Evolutionary conservation across 1,284 basidiomycete genomes (phyloP).

Genomic region (Mycena citricolor): DNA sequence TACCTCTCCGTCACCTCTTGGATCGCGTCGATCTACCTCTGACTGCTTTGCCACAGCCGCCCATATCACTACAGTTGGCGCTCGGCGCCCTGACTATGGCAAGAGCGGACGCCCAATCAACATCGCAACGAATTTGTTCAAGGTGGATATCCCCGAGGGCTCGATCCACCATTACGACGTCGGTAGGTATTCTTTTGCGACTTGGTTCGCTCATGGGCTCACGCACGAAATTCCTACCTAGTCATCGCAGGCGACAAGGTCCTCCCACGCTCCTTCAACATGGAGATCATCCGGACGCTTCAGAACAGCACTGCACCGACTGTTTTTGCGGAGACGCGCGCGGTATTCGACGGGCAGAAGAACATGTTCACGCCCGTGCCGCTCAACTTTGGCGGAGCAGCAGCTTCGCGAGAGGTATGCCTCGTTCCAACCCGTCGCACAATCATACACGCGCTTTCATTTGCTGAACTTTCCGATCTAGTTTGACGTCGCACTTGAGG

Average conservation of each 20-base stretch:
- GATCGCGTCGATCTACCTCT: no score
- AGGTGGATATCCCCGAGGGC: constrained; percentile 31
- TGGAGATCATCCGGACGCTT: constrained; percentile 40
- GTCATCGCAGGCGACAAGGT: constrained; percentile 40
- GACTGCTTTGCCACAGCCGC: constrained; percentile 18
- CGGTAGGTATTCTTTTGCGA: background rate
- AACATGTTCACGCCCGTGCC: constrained; percentile 43
- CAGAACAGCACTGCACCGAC: constrained; percentile 36
- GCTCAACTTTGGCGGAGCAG: constrained; percentile 36
- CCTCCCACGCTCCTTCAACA: constrained; percentile 39
- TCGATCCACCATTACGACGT: constrained; percentile 49
- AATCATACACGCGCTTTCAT: background rate
- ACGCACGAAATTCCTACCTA: constrained; percentile 10
- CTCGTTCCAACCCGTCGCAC: constrained; percentile 20
- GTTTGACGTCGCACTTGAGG: constrained; percentile 21
- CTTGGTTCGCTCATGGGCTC: constrained; percentile 6
- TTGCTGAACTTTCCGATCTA: background rate
- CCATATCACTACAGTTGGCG: constrained; percentile 39
- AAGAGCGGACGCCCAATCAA: constrained; percentile 31
- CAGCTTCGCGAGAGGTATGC: constrained; percentile 24
- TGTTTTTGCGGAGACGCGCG: constrained; percentile 39
- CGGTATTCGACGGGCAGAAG: constrained; percentile 52
- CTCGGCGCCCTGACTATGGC: constrained; percentile 34
- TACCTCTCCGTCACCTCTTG: no score
- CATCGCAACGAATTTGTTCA: constrained; percentile 39